phyloP scores from a whole-genome alignment of 2,329 filamentous ascomycete species.

The Lasiodiplodia hormozganensis region DNA sequence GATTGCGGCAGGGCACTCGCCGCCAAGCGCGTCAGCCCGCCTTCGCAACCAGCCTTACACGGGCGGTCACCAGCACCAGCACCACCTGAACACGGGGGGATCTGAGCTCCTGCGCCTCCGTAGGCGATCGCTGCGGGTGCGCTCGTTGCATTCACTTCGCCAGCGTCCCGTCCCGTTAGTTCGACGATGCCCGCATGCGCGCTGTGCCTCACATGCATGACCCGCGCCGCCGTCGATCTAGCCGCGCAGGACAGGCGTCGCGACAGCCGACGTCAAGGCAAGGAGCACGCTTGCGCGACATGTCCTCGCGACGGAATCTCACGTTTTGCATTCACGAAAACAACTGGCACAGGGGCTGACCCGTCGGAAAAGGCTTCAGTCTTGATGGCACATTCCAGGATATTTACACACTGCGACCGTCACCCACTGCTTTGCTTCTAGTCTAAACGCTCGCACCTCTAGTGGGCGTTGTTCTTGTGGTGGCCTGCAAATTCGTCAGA shows the following conservation, averaged over 20 bases:
- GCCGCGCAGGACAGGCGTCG: slow-evolving; percentile 19
- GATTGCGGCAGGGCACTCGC: slow-evolving; percentile 17
- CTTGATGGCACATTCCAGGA: slow-evolving; percentile 27
- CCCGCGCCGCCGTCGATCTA: slow-evolving; percentile 22
- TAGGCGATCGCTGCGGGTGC: slow-evolving; percentile 17
- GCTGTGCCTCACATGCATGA: slow-evolving; percentile 20
- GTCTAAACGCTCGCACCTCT: slow-evolving; percentile 46
- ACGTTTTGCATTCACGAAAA: slow-evolving; percentile 16
- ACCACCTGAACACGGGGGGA: slow-evolving; percentile 21
- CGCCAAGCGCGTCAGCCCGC: slow-evolving; percentile 21
- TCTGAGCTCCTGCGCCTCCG: slow-evolving; percentile 26
- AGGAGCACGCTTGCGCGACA: slow-evolving; percentile 23
- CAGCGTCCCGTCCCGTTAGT: slow-evolving; percentile 11
- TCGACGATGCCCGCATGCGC: slow-evolving; percentile 18
- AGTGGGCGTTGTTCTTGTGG: slow-evolving; percentile 99
- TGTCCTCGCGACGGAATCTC: slow-evolving; percentile 6
- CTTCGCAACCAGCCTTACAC: slow-evolving; percentile 25
- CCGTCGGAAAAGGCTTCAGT: slow-evolving; percentile 17
- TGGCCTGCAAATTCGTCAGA: slow-evolving; percentile 68
- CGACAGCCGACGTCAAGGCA: slow-evolving; percentile 18
- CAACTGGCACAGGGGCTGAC: slow-evolving; percentile 11
- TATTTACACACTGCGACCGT: slow-evolving; percentile 29
- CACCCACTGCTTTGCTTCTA: slow-evolving; percentile 20
- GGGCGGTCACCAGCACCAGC: slow-evolving; percentile 23
- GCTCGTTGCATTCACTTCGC: slow-evolving; percentile 12